Evolutionary conservation across 345 rosid species (phyloP), one percentile per base, ranked within the genome.

Genomic region (Conringia planisiliqua): DNA sequence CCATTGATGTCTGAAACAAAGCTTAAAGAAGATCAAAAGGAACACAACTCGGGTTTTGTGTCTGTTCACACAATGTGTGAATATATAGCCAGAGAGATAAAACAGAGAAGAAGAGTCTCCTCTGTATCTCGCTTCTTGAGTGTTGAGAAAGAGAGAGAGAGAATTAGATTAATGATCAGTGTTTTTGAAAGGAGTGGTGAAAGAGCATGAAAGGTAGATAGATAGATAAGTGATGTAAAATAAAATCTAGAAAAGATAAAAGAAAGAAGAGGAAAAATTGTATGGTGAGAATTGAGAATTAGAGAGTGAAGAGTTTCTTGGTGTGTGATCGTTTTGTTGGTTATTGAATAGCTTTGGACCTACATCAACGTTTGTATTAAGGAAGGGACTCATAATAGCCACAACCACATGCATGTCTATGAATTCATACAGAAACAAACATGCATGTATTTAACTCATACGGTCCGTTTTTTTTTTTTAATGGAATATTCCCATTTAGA

Each of bases 1-100:
- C 98, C 99, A 95, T 94, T 74, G 62, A 47, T 71, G 5, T 47
- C 62, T 61, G 50, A 26, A 67, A 40, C 24, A 56, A 36, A 51
- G 33, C 56, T 54, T 20, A 52, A 46, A 57, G n/a, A n/a, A 9
- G 32, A 30, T 1, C 33, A 56, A 57, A 27, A 72, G 63, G 30
- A 58, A 55, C 58, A 66, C 67, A 57, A 27, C 6, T 63, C 10
- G 24, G 55, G n/a, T 14, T 54, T 42, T 39, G 42, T 36, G 1
- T 66, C 3, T 47, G 73, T 57, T 48, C 29, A 75, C 61, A 75
- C 56, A 58, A 67, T 74, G 42, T 66, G 26, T 74, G 44, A 58
- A 75, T 75, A 60, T 66, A 74, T 75, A 55, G 35, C 20, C 30
- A 65, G 22, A 16, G 20, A 44, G 58, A 29, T 65, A 57, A 57